Evolutionary conservation across 1,139 yeast genomes (phyloP), one percentile per base, ranked within the genome.

Genomic region (Wickerhamiella infanticola): DNA sequence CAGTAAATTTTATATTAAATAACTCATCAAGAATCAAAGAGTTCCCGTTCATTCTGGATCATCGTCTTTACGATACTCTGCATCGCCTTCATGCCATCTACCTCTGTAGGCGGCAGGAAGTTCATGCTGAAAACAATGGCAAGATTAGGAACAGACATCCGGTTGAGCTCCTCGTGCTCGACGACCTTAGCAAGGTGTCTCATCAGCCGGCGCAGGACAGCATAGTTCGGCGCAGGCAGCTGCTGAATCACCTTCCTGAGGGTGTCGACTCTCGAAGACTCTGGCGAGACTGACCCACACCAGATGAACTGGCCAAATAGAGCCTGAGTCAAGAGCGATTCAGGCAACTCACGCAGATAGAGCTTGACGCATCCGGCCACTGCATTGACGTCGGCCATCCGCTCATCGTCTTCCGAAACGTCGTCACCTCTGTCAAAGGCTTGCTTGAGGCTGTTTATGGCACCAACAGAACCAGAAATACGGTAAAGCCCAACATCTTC

Each of bases 401-500:
- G 71, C 47, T 75, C 76, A 55, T 78, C 81, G 46, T 75, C 77
- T 61, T 81, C 73, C 35, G 76, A 70, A 51, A 84, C 78, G 7
- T 72, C 74, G 18, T 84, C 84, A 29, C 75, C 74, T 50, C 72
- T 74, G 62, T 90, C 95, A 59, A 90, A 83, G 37, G 78, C 78
- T 8, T 70, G 67, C 59, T 80, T 84, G 50, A 86, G 69, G 26
- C 76, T 72, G 50, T 73, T 76, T 51, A 90, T 77, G 46, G 85
- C 84, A 42, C 84, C 82, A 41, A 85, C 67, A 0, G 96, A 84
- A 0, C 96, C 93, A 49, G 95, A 84, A 51, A 88, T 83, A 61
- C 98, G 77, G 62, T 90, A 90, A 24, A 90, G 69, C 24, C 98
- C 98, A 49, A 85, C 84, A 59, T 88, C 97, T 51, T 83, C 84